Conservation (phyloP, 2,329 filamentous ascomycete genomes). For the Ampelomyces quisqualis region DNA sequence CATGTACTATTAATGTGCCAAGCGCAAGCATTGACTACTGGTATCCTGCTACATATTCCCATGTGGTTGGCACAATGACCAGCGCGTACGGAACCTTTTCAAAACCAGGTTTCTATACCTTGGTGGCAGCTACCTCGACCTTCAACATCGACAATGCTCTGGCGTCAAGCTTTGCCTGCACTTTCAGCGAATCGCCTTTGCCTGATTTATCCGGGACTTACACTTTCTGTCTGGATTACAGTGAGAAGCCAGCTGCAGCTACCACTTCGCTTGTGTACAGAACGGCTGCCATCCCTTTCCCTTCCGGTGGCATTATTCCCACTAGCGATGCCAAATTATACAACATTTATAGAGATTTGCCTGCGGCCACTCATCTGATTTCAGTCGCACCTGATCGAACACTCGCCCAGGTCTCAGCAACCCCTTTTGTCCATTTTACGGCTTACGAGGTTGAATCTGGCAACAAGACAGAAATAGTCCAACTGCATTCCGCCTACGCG, state of each 20-base stretch:
- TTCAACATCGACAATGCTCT: constrained; percentile 33
- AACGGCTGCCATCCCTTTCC: constrained; percentile 24
- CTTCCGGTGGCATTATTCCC: constrained; percentile 23
- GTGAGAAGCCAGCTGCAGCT: constrained; percentile 34
- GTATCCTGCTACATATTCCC: constrained; percentile 33
- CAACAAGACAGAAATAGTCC: constrained; percentile 39
- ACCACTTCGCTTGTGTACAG: constrained; percentile 33
- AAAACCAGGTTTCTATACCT: constrained; percentile 16
- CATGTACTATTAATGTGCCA: constrained; percentile 40
- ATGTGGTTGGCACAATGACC: constrained; percentile 23
- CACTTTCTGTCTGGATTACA: constrained; percentile 27
- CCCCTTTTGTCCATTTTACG: constrained; percentile 48
- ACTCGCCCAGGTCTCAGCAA: constrained; percentile 32
- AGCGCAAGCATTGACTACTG: constrained; percentile 38
- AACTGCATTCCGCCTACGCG: constrained; percentile 38
- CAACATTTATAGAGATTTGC: constrained; percentile 14
- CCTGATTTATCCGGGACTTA: constrained; percentile 23
- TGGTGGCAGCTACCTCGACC: constrained; percentile 22
- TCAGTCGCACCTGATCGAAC: constrained; percentile 28
- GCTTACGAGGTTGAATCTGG: constrained; percentile 46
- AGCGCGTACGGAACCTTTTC: constrained; percentile 20
- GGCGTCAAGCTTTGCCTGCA: constrained; percentile 23
- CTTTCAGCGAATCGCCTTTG: constrained; percentile 22
- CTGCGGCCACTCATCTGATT: constrained; percentile 25
- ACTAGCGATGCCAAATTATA: constrained; percentile 17